Base-by-base conservation (phyloP, 2,329 filamentous ascomycete genomes). In the Neurospora crassa region DNA sequence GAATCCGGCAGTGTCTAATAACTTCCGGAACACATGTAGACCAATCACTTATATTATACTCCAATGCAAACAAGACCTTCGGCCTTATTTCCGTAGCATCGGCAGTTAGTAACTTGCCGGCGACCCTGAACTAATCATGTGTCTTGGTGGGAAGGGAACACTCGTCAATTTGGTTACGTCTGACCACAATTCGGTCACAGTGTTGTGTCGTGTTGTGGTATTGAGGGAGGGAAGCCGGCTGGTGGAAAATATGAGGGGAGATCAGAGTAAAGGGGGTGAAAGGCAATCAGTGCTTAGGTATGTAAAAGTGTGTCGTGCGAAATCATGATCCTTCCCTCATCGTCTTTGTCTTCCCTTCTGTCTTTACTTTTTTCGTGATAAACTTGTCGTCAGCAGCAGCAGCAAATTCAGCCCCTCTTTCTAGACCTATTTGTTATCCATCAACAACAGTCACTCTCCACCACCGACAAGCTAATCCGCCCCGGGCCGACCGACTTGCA, bases 31-130 rank as follows among this genome's bases (percentile, higher is more conserved):
- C 43, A 12, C 40, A 20, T 70, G 71, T 71, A 72, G 59, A 68
- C 74, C 75, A 76, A 76, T 76, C 72, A 71, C 69, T 67, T 63
- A 75, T 70, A 75, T 75, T 76, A 75, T 75, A 75, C 69, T 74
- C 75, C 75, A 70, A 75, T 76, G 75, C 73, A 12, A 63, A 72
- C 72, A 73, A 76, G 69, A 67, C 41, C 41, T 72, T 76, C 73
- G 40, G 76, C 71, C 73, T 72, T 71, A 74, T 76, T 37, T 76
- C 75, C 40, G 75, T 76, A 71, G 73, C 69, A 76, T 76, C 75
- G 75, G 75, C 74, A 76, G 73, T 76, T 76, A 37, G 34, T 37
- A 37, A 37, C 34, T 6, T 37, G 34, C 34, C 34, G 7, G 34
- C 71, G 47, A 69, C 70, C 72, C 73, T 73, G 70, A 72, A 72